Conservation (phyloP, 345 rosid genomes). For the Trapa incisa region DNA sequence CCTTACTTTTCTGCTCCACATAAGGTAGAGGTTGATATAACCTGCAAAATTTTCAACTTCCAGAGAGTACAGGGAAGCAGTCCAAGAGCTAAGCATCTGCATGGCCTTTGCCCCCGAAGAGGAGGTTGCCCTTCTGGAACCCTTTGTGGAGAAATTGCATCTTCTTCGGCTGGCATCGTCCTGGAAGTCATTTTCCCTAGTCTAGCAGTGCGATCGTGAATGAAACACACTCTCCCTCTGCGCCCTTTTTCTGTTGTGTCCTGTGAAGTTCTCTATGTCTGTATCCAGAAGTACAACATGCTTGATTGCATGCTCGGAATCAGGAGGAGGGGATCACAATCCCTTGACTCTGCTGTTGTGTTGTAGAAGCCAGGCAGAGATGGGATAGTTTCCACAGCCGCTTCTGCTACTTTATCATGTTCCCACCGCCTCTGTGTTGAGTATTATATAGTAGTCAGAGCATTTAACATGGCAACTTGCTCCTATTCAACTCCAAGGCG, state of each 20-base stretch:
- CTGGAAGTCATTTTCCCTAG: slow-evolving; percentile 53
- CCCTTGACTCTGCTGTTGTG: neutral
- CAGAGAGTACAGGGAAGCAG: slow-evolving; percentile 73
- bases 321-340: neutral
- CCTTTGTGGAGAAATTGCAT: slow-evolving; percentile 75
- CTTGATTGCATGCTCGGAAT: neutral
- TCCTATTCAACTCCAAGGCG: no score
- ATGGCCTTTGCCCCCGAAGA: slow-evolving; percentile 81
- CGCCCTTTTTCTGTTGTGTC: no score
- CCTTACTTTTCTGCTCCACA: neutral
- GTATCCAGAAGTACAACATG: neutral
- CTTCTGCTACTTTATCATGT: neutral
- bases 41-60: neutral
- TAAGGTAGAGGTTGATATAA: neutral
- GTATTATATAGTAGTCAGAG: no score
- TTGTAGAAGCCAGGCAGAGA: neutral
- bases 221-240: neutral
- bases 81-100: slow-evolving; percentile 87
- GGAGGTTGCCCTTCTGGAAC: slow-evolving; percentile 48
- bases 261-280: neutral
- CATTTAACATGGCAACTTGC: no score
- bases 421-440: neutral
- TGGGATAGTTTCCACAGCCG: neutral
- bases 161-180: slow-evolving; percentile 56
- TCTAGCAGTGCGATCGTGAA: neutral